Evolutionary conservation across 306 rosid genomes (phyloP), one percentile per base, ranked within the genome.

Genomic region (Morella rubra): DNA sequence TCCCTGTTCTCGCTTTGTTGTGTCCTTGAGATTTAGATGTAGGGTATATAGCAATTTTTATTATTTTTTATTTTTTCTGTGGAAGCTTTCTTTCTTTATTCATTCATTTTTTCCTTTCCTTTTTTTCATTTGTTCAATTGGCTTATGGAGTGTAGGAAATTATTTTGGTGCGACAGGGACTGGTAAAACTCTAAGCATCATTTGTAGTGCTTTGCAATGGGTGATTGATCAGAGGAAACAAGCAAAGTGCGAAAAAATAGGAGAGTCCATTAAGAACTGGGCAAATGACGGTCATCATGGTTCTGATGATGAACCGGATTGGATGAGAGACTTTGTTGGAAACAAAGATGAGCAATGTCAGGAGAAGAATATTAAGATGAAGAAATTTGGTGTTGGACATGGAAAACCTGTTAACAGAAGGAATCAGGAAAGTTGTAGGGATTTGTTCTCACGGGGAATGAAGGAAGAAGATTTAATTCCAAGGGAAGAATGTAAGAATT

Each of bases 161-260:
- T 2, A 10, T 81, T 76, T 1, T 77, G 67, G 73, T 80, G 79
- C 24, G 44, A 56, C 47, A 93, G 98, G 98, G 75, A 94, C 98
- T 62, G 98, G 98, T 61, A 94, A 94, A 83, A 94, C 97, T 37
- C 77, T 91, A 74, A 94, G 97, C 81, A 91, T 91, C 20, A 94
- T 94, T 62, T 94, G 97, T 75, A 90, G 98, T 69, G 92, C 96
- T 65, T 79, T 94, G 87, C 97, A 94, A 76, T 91, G 98, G 98
- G 89, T 90, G 75, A 80, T 88, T 54, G 96, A 94, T 83, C 84
- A 52, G 73, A 87, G 89, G 83, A 69, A 73, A 55, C 86, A 76
- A 51, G 77, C 80, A 59, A 82, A 83, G 40, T 71, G 67, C n/a
- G 82, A 84, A 69, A 65, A 74, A 8, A 66, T 20, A 58, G 79